Conservation (phyloP, 2,329 filamentous ascomycete genomes). For the Beauveria australis region DNA sequence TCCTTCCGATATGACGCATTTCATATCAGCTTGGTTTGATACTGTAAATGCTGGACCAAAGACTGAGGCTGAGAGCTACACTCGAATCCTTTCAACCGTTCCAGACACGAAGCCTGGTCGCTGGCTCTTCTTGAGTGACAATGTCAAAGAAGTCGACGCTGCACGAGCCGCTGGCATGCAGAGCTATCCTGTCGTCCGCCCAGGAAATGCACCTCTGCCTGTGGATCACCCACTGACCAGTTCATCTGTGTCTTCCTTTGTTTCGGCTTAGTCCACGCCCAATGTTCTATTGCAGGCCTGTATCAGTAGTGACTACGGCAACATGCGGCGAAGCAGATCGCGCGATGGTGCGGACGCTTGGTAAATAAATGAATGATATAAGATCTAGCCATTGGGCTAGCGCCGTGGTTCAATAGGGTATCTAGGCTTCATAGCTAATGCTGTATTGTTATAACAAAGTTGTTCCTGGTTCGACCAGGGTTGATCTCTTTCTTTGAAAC, state of each 20-base stretch:
- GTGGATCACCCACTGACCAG: slow-evolving; percentile 33
- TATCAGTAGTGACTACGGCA: not conserved
- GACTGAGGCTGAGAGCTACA: slow-evolving; percentile 58
- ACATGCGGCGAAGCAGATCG: not conserved
- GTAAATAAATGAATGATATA: not conserved
- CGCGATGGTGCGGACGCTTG: not conserved
- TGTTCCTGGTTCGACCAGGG: slow-evolving; percentile 71
- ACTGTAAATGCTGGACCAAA: slow-evolving; percentile 75
- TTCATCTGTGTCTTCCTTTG: slow-evolving; percentile 21
- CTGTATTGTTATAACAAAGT: slow-evolving; percentile 73
- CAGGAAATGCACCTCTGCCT: slow-evolving; percentile 60
- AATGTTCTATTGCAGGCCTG: not conserved
- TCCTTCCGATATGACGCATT: slow-evolving; percentile 48
- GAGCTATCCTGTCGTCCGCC: slow-evolving; percentile 53
- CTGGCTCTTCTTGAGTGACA: slow-evolving; percentile 78
- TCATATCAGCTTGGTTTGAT: slow-evolving; percentile 65
- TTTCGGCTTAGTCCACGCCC: not conserved
- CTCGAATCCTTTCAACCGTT: slow-evolving; percentile 44
- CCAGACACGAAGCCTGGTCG: slow-evolving; percentile 38
- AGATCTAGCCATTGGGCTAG: not conserved
- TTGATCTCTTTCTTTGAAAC: slow-evolving; percentile 64
- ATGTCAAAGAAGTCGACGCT: slow-evolving; percentile 60
- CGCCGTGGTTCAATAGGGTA: not conserved
- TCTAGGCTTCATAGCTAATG: slow-evolving; percentile 1
- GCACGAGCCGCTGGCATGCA: slow-evolving; percentile 56